Conservation (phyloP, 1,284 basidiomycete species). For the Xerocomus minutiporus region DNA sequence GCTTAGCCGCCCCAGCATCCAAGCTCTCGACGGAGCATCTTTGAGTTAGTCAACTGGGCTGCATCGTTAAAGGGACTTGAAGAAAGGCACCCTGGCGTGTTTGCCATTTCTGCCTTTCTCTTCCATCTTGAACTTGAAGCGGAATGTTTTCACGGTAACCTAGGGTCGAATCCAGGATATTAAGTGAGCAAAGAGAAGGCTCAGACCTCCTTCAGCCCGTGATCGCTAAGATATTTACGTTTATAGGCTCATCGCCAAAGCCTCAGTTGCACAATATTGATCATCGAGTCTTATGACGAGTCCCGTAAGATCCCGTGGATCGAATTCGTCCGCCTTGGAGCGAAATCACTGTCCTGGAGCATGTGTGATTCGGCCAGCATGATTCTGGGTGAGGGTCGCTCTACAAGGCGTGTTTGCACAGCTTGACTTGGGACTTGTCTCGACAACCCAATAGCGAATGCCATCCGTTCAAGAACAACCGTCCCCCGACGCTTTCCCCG, state of each 20-base stretch:
- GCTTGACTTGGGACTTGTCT: not conserved
- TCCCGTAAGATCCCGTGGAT: constrained; percentile 7
- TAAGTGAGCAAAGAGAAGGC: not conserved
- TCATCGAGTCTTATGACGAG: not conserved
- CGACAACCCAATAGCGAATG: constrained; percentile 15
- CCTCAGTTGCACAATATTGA: constrained; percentile 7
- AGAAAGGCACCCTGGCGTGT: not conserved
- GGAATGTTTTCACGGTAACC: constrained; percentile 16
- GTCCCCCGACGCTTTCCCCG: constrained; percentile 4
- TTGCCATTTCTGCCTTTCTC: not conserved
- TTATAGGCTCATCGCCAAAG: constrained; percentile 7
- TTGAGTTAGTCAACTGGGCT: not conserved
- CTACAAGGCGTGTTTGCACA: not conserved
- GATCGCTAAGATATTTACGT: not conserved
- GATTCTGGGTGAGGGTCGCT: too few relatives aligned
- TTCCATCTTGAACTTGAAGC: constrained; percentile 4
- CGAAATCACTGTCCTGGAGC: not conserved
- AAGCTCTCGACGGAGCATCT: constrained; percentile 17
- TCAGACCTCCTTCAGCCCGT: not conserved
- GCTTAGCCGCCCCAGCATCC: constrained; percentile 3
- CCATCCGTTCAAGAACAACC: constrained; percentile 22
- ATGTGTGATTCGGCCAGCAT: too few relatives aligned
- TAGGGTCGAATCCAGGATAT: not conserved
- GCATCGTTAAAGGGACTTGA: not conserved
- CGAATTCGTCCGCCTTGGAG: not conserved